These are phyloP conservation scores for Suhomyces yuchorum DNA, from an alignment of 1,139 yeast species.

Conservation along the genomic window DNA sequence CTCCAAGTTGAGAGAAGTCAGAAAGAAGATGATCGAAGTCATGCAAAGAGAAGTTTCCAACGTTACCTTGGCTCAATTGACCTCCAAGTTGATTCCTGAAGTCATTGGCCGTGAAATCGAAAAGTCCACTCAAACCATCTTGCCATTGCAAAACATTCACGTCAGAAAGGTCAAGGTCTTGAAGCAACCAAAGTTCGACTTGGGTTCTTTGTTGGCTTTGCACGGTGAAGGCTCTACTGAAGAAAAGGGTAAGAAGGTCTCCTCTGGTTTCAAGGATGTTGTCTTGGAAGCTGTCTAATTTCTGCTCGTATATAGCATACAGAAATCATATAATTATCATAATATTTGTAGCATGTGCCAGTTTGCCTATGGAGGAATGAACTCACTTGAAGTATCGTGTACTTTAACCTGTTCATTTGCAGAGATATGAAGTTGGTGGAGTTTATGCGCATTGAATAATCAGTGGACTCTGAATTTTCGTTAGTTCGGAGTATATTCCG, in stretches of 20 bases:
- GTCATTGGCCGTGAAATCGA: conserved; percentile 57
- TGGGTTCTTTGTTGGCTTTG: conserved; percentile 80
- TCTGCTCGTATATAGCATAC: conserved; percentile 17
- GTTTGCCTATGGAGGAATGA: too few relatives aligned
- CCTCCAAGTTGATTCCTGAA: conserved; percentile 55
- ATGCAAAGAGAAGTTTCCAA: conserved; percentile 56
- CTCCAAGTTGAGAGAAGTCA: conserved; percentile 53
- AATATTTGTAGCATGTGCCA: not conserved
- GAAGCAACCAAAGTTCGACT: conserved; percentile 56
- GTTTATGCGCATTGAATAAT: too few relatives aligned
- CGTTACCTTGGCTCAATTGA: conserved; percentile 53
- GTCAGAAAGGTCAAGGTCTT: conserved; percentile 56
- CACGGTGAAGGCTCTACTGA: conserved; percentile 85
- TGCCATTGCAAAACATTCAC: conserved; percentile 56
- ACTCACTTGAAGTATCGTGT: too few relatives aligned
- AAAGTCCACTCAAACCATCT: conserved; percentile 53
- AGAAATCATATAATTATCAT: conserved; percentile 14
- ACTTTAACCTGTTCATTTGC: too few relatives aligned
- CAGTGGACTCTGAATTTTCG: too few relatives aligned
- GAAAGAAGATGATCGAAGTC: conserved; percentile 54
- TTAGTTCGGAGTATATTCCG: too few relatives aligned
- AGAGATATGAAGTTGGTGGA: too few relatives aligned
- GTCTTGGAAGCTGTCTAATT: conserved; percentile 62
- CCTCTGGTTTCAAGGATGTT: conserved; percentile 84
- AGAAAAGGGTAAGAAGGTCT: conserved; percentile 89